phyloP scores from a whole-genome alignment of 805 yeast genomes.

The Zygoascus bituminiphila region DNA sequence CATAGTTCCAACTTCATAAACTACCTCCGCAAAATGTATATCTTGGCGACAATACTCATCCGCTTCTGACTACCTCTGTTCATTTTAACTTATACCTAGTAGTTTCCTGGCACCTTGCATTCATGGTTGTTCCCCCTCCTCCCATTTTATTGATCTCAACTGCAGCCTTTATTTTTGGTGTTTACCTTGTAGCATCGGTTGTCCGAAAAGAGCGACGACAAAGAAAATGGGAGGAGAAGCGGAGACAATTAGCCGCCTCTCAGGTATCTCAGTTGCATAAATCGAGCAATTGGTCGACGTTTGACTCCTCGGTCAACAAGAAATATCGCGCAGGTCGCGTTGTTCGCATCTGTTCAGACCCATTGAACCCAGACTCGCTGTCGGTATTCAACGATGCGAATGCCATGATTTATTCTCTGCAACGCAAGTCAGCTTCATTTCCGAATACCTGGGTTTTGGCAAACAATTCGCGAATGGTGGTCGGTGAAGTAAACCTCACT shows the following conservation, averaged over 20 bases:
- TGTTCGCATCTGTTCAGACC: constrained; percentile 3
- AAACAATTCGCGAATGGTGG: background rate
- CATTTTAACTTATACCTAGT: too few species aligned
- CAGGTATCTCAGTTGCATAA: background rate
- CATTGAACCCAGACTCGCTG: background rate
- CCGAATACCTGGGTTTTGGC: background rate
- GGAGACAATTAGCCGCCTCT: background rate
- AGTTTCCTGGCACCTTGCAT: too few species aligned
- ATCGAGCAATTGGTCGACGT: background rate
- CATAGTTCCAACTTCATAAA: too few species aligned
- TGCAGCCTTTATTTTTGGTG: background rate
- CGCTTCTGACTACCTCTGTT: too few species aligned
- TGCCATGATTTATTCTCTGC: background rate
- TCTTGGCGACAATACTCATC: too few species aligned
- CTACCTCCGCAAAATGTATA: too few species aligned
- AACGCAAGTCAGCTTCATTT: background rate
- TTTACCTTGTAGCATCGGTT: background rate
- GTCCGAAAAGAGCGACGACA: background rate
- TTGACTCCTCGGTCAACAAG: background rate
- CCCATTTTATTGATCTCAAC: background rate
- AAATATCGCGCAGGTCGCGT: background rate
- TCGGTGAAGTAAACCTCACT: constrained; percentile 1
- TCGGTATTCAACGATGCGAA: background rate
- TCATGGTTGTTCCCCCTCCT: background rate
- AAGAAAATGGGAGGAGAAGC: background rate